phyloP scores from a whole-genome alignment of 352 stramenopile species.

The Phytophthora colocasiae region DNA sequence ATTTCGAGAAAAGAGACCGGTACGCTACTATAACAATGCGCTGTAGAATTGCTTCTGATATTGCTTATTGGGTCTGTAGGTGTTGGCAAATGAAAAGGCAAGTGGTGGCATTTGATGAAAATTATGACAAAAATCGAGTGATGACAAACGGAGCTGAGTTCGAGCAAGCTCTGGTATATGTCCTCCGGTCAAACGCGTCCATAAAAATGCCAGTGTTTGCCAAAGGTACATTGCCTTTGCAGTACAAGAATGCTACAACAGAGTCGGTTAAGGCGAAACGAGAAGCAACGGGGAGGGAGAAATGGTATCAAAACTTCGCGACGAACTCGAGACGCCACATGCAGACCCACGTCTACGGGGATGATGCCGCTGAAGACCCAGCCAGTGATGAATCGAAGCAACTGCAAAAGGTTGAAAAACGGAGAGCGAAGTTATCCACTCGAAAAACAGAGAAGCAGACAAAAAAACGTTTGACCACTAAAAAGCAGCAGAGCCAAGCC shows the following conservation, averaged over 20 bases:
- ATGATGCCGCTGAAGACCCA: not conserved
- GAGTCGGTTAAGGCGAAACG: conserved; percentile 28
- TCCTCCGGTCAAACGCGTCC: conserved; percentile 32
- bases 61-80: conserved; percentile 7
- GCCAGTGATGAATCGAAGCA: conserved; percentile 2
- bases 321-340: conserved; percentile 41
- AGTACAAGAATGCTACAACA: conserved; percentile 30
- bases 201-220: conserved; percentile 42
- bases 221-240: conserved; percentile 33
- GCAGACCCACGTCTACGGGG: conserved; percentile 33
- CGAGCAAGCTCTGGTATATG: conserved; percentile 30
- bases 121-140: conserved; percentile 38
- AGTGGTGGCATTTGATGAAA: conserved; percentile 26
- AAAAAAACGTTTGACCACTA: conserved; percentile 17
- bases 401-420: conserved; percentile 14
- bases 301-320: conserved; percentile 40
- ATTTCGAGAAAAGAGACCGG: conserved; percentile 48
- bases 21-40: conserved; percentile 3
- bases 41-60: not conserved
- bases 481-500: not conserved
- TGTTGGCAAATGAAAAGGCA: conserved; percentile 40
- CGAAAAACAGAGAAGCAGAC: conserved; percentile 5
- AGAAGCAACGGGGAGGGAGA: conserved; percentile 24
- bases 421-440: conserved; percentile 10
- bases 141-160: conserved; percentile 40